These are phyloP conservation scores for Microsporum canis DNA, from an alignment of 2,329 filamentous ascomycete genomes.

Conservation along the genomic window DNA sequence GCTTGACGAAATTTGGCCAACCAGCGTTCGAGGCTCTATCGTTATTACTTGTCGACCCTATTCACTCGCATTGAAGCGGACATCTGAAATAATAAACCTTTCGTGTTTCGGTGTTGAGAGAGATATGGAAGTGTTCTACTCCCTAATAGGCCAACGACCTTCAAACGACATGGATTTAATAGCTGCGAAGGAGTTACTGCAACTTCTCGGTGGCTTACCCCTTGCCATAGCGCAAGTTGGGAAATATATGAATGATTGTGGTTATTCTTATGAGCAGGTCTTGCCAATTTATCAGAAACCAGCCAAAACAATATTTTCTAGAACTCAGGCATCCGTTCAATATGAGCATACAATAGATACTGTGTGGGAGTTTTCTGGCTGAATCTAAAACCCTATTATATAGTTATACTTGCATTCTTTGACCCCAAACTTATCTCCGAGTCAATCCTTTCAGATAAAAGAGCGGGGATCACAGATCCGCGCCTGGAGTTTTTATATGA, in stretches of 20 bases:
- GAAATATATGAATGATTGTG: background rate
- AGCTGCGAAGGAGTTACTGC: background rate
- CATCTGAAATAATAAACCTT: background rate
- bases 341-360: background rate
- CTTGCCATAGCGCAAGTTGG: background rate
- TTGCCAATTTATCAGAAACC: background rate
- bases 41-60: background rate
- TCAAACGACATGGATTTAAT: background rate
- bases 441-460: background rate
- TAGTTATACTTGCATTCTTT: background rate
- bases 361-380: background rate
- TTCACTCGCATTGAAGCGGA: background rate
- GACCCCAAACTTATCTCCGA: background rate
- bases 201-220: background rate
- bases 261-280: background rate
- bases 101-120: background rate
- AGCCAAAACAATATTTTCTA: background rate
- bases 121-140: background rate
- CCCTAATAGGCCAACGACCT: background rate
- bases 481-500: background rate
- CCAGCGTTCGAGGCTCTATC: background rate
- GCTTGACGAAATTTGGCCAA: background rate
- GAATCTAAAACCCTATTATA: background rate
- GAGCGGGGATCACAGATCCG: background rate
- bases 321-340: background rate